Evolutionary conservation across 208 protist genomes (phyloP).

Genomic region (Kentomonas sorsogonicus): DNA sequence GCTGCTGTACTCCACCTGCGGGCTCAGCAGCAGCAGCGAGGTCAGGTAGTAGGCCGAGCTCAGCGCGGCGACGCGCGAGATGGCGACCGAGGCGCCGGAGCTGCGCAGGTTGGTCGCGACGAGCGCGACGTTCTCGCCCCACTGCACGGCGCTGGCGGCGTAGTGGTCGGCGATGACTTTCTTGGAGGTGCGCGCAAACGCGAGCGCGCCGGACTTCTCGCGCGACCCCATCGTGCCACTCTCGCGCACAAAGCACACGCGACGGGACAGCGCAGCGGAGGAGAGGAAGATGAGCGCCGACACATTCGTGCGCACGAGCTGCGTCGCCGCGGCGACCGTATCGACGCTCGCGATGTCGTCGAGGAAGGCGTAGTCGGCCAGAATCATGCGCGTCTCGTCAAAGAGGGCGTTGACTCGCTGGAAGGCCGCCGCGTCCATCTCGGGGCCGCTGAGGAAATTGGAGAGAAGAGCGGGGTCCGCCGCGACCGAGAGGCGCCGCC

Average conservation of each 20-base stretch:
- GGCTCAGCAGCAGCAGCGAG: conserved; percentile 72
- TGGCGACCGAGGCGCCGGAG: conserved; percentile 35
- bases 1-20: conserved; percentile 76
- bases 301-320: conserved; percentile 42
- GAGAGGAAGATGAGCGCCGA: conserved; percentile 69
- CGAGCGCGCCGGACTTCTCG: conserved; percentile 58
- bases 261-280: conserved; percentile 50
- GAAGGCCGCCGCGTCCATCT: conserved; percentile 52
- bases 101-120: conserved; percentile 64
- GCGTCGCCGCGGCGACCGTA: conserved; percentile 23
- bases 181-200: conserved; percentile 87
- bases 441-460: conserved; percentile 32
- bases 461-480: conserved; percentile 35
- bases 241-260: conserved; percentile 67
- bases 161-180: conserved; percentile 44
- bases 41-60: conserved; percentile 75
- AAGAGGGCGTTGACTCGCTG: conserved; percentile 56
- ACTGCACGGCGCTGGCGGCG: conserved; percentile 45
- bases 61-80: conserved; percentile 51
- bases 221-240: conserved; percentile 48
- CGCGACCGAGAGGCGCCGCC: conserved; percentile 39
- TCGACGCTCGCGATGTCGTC: conserved; percentile 39
- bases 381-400: conserved; percentile 59
- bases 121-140: conserved; percentile 54
- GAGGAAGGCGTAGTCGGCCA: conserved; percentile 82